Base-by-base conservation (phyloP, 768 basidiomycete species). In the Mycena epipterygia region DNA sequence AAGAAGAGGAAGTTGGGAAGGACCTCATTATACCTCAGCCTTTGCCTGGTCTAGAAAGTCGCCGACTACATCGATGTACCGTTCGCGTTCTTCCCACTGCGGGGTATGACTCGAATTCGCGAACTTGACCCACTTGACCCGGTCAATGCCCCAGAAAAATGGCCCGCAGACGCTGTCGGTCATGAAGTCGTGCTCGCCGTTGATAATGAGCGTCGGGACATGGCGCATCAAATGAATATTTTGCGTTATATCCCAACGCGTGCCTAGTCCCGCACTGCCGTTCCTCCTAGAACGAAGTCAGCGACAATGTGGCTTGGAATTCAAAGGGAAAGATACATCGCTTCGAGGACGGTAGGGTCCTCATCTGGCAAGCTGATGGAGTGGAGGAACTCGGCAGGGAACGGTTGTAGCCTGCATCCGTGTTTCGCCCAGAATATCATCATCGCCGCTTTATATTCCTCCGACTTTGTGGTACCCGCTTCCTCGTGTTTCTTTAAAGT, bases 301-400 rank as follows among this genome's bases (percentile, higher is more conserved):
- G 49, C 16, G 51, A 11, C 27, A 17, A 3, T 21, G 51, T n/a
- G n/a, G n/a, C n/a, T n/a, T n/a, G n/a, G n/a, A n/a, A n/a, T n/a
- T n/a, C n/a, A n/a, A n/a, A n/a, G n/a, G n/a, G n/a, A n/a, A n/a
- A 74, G 84, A 49, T 53, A 87, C 88, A 89, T 87, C 3, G 85
- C 84, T 46, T 74, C 65, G 58, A 84, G 84, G 6, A 88, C 87
- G 0, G 88, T 89, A 5, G 84, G 79, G 61, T 89, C 88, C 44
- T 83, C 30, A 8, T 81, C 82, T 8, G 83, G 52, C 69, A 74
- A 76, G 23, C 67, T 78, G 53, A 88, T 78, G 30, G 81, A 67
- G 39, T 71, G 67, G 7, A 73, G 19, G 6, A 89, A 75, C 12
- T 83, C 77, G 44, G 80, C 64, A 0, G 90, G 89, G 77, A 81